These are phyloP conservation scores for Termitomyces eurrhizus DNA, from an alignment of 768 basidiomycete species.

Conservation along the genomic window DNA sequence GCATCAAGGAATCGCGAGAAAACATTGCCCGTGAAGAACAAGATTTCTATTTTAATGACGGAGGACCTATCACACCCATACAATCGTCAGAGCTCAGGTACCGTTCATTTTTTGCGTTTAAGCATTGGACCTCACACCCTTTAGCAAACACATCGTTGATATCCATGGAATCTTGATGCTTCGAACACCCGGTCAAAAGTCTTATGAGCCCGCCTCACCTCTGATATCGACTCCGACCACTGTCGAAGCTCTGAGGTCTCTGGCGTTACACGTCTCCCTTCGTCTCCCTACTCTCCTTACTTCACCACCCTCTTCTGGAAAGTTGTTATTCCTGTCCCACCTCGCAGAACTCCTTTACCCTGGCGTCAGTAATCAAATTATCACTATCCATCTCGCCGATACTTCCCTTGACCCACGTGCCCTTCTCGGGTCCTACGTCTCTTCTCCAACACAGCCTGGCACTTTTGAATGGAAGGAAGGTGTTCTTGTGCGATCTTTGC, in stretches of 20 bases:
- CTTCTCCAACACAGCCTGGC: conserved; percentile 78
- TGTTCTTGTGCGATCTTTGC: conserved; percentile 83
- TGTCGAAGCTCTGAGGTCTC: conserved; percentile 48
- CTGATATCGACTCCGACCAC: conserved; percentile 67
- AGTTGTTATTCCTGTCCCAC: conserved; percentile 74
- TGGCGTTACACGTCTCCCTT: conserved; percentile 63
- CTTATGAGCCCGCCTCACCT: conserved; percentile 24
- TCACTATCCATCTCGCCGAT: conserved; percentile 89
- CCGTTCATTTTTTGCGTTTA: conserved; percentile 11
- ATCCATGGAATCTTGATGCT: conserved; percentile 67
- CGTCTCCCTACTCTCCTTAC: conserved; percentile 79
- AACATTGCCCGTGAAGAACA: conserved; percentile 34
- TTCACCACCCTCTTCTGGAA: conserved; percentile 86
- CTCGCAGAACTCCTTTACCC: conserved; percentile 69
- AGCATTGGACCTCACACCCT: not conserved
- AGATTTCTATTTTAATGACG: conserved; percentile 44
- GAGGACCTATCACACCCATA: conserved; percentile 30
- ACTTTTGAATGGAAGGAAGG: conserved; percentile 97
- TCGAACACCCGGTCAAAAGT: conserved; percentile 31
- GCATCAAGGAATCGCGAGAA: conserved; percentile 51
- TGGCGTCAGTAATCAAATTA: conserved; percentile 57
- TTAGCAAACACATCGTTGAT: conserved; percentile 55
- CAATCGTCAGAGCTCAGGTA: conserved; percentile 54
- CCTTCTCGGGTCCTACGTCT: conserved; percentile 88
- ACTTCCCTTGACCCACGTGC: conserved; percentile 94